phyloP scores from a whole-genome alignment of 371 early-diverging fungal species.

The Dinochytrium kinnereticum region DNA sequence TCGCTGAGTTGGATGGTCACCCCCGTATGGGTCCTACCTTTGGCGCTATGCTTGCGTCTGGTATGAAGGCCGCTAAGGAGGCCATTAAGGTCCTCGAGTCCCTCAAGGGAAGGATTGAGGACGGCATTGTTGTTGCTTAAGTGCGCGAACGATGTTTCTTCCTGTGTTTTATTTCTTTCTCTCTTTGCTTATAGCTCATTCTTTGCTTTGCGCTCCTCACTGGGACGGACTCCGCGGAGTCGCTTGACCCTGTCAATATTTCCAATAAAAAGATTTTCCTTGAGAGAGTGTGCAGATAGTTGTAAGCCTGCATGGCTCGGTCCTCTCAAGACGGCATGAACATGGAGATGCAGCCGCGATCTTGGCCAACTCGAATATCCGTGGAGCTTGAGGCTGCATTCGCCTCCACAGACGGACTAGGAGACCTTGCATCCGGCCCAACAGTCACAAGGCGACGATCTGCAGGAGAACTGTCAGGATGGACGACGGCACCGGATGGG shows the following conservation, averaged over 20 bases:
- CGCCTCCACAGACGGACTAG: too few species aligned
- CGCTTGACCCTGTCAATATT: too few species aligned
- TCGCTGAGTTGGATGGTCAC: conserved; percentile 52
- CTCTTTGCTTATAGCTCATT: not conserved
- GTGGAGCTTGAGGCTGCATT: not conserved
- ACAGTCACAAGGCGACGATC: not conserved
- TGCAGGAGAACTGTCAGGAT: not conserved
- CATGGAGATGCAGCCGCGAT: not conserved
- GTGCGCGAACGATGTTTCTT: not conserved
- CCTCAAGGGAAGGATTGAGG: conserved; percentile 30
- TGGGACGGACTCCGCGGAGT: too few species aligned
- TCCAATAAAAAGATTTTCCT: too few species aligned
- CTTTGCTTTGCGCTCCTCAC: too few species aligned
- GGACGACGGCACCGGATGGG: not conserved
- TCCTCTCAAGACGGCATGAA: too few species aligned
- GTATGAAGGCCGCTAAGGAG: conserved; percentile 58
- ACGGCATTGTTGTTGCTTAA: conserved; percentile 24
- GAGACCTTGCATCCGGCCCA: too few species aligned
- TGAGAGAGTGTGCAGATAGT: too few species aligned
- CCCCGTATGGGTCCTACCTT: conserved; percentile 80
- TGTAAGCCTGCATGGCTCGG: too few species aligned
- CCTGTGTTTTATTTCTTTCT: not conserved
- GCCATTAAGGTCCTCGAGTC: conserved; percentile 20
- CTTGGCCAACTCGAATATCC: not conserved
- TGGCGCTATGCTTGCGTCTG: conserved; percentile 75